Evolutionary conservation across 345 rosid species (phyloP).

Genomic region (Camelina laxa): DNA sequence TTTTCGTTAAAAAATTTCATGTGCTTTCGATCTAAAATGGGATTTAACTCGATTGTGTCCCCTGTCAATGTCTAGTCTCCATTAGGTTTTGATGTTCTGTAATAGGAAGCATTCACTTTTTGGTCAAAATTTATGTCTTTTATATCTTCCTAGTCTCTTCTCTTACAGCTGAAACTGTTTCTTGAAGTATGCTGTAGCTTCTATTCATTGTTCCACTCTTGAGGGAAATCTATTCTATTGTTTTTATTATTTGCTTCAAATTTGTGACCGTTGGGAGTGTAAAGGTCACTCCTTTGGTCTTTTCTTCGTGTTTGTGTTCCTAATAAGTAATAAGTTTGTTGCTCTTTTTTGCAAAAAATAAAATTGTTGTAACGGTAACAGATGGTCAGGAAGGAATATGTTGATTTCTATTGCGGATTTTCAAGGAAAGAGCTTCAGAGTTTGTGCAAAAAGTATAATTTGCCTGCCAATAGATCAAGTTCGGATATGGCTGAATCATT

Average conservation of each 20-base stretch:
- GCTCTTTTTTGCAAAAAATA: background rate
- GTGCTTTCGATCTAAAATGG: constrained; percentile 33
- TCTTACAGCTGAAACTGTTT: constrained; percentile 12
- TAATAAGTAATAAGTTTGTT: background rate
- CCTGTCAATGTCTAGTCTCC: constrained; percentile 13
- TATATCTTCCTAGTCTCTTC: background rate
- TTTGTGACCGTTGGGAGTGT: constrained; percentile 41
- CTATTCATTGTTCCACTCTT: background rate
- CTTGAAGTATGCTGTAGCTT: constrained; percentile 13
- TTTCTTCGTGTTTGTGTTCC: background rate
- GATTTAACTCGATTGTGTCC: background rate
- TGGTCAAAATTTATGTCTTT: background rate
- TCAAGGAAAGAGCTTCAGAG: constrained; percentile 80
- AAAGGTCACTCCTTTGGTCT: constrained; percentile 18
- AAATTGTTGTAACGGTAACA: constrained; percentile 33
- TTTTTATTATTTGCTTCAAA: constrained; percentile 22
- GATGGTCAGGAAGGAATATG: constrained; percentile 57
- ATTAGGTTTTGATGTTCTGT: constrained; percentile 38
- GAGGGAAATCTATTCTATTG: constrained; percentile 4
- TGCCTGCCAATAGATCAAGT: constrained; percentile 76
- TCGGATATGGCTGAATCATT: constrained; percentile 66
- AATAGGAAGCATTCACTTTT: constrained; percentile 30
- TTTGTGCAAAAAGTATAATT: constrained; percentile 67
- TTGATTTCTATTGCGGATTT: constrained; percentile 49
- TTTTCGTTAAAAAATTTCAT: background rate